Conservation (phyloP, 2,329 filamentous ascomycete species). For the Pyrenophora tritici-repentis region DNA sequence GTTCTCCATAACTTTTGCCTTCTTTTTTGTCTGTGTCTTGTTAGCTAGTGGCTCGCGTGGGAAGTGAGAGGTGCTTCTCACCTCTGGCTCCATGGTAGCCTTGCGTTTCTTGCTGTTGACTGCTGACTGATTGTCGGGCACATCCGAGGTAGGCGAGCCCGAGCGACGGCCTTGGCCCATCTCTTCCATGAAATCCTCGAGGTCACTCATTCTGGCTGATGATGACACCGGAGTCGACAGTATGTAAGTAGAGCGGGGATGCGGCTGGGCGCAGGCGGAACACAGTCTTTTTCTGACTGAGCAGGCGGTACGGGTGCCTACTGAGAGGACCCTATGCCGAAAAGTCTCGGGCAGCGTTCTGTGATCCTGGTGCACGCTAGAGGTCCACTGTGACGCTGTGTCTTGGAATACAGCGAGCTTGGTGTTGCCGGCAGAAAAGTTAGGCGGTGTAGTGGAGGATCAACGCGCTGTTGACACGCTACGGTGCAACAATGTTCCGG, state of each 20-base stretch:
- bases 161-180: conserved; percentile 1
- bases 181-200: conserved; percentile 23
- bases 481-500: conserved; percentile 16
- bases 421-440: conserved; percentile 30
- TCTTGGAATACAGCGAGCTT: conserved; percentile 1
- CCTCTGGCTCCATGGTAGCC: conserved; percentile 21
- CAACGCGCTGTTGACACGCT: conserved; percentile 13
- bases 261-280: background rate
- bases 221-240: background rate
- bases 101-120: conserved; percentile 33
- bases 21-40: conserved; percentile 28
- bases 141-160: conserved; percentile 6
- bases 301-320: background rate
- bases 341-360: conserved; percentile 1
- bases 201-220: conserved; percentile 15
- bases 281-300: background rate
- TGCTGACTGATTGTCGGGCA: conserved; percentile 8
- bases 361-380: background rate
- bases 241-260: background rate
- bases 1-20: conserved; percentile 62
- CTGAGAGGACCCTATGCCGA: conserved; percentile 2
- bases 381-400: background rate
- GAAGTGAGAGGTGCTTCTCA: conserved; percentile 16
- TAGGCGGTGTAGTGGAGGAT: conserved; percentile 25
- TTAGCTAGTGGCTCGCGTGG: conserved; percentile 32